Evolutionary conservation across 1,284 basidiomycete genomes (phyloP), one percentile per base, ranked within the genome.

Genomic region (Cutaneotrichosporon cutaneum): DNA sequence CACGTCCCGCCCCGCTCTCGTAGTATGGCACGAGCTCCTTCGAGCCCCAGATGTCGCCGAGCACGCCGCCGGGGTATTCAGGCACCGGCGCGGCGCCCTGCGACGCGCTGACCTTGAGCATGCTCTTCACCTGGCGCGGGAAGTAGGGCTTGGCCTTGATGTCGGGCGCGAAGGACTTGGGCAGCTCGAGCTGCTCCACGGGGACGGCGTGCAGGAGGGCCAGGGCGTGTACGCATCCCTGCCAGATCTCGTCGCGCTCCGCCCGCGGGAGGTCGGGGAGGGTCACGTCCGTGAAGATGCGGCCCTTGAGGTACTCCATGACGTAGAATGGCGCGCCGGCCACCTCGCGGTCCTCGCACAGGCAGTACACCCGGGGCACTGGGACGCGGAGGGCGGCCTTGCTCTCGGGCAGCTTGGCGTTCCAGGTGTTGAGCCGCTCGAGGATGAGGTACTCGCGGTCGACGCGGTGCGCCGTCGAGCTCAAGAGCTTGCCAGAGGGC

Each of bases 251-350:
- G 54, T 82, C 81, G 65, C 89, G 80, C 69, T 90, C 88, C 54
- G 84, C 73, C 9, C 83, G 53, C 1, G 81, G 61, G 6, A 92
- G 80, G 67, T 89, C 86, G 0, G 85, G 85, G 86, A 97, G 88
- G 60, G 85, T 80, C 11, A 86, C 82, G 77, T 97, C 89, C 10
- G 90, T 90, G 80, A 97, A 97, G 72, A 97, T 95, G 52, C 95
- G 83, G 0, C 94, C 95, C 51, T 93, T 86, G 54, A 97, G 76
- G 75, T 90, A 97, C 75, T 95, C 88, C 94, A 97, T 97, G 44
- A 98, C 84, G 77, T 97, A 98, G 81, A 97, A 98, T 0, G 90
- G 85, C 32, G 92, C 92, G 0, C 94, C 94, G n/a, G 95, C 83
- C 22, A 97, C 84, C 1, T 78, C 72, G 30, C 72, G 80, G 72